These are phyloP conservation scores for Colletotrichum simmondsii DNA, from an alignment of 2,329 filamentous ascomycete species.

Conservation along the genomic window DNA sequence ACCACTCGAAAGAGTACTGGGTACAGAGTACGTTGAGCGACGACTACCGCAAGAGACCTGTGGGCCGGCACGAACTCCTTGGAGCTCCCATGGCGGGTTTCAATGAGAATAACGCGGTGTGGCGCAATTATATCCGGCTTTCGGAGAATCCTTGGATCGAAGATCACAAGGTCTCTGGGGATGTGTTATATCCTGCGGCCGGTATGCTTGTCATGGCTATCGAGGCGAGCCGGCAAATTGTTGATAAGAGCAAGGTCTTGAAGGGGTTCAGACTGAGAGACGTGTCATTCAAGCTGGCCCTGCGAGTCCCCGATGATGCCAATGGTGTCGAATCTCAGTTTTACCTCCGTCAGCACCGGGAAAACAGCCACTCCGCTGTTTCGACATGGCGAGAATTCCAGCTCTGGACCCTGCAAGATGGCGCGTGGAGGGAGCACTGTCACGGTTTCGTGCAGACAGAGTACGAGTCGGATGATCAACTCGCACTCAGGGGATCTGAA, in stretches of 20 bases:
- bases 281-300: conserved; percentile 36
- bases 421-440: conserved; percentile 41
- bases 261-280: conserved; percentile 37
- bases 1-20: conserved; percentile 39
- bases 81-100: conserved; percentile 25
- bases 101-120: conserved; percentile 26
- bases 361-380: conserved; percentile 30
- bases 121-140: conserved; percentile 37
- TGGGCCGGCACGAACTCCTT: conserved; percentile 34
- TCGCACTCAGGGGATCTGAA: background rate
- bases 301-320: conserved; percentile 34
- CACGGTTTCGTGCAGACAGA: conserved; percentile 38
- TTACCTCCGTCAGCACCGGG: conserved; percentile 34
- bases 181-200: conserved; percentile 52
- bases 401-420: conserved; percentile 36
- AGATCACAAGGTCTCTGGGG: conserved; percentile 58
- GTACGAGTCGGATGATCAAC: conserved; percentile 15
- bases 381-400: conserved; percentile 39
- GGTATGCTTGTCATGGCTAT: conserved; percentile 46
- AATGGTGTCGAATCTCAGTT: conserved; percentile 35
- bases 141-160: conserved; percentile 56
- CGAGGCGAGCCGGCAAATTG: conserved; percentile 35
- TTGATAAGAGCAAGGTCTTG: conserved; percentile 5
- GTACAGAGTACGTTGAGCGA: conserved; percentile 34
- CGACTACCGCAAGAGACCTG: conserved; percentile 4